These are phyloP conservation scores for Neoboletus subvelutipes DNA, from an alignment of 768 basidiomycete species.

Conservation along the genomic window DNA sequence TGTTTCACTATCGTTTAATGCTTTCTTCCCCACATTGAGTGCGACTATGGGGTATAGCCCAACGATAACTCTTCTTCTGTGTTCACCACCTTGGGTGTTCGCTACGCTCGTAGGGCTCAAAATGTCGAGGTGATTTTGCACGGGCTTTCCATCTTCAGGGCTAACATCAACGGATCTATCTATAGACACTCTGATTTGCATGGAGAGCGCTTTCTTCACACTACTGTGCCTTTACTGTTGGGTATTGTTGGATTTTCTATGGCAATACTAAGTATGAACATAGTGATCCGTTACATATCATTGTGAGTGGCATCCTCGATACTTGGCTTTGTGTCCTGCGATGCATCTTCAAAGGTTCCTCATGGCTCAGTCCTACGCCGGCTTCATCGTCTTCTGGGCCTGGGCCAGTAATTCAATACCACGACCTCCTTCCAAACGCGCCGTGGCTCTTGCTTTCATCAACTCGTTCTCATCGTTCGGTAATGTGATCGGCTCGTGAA, in stretches of 20 bases:
- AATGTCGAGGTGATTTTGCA: conserved; percentile 43
- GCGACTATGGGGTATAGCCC: conserved; percentile 66
- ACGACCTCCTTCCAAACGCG: conserved; percentile 82
- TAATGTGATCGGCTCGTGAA: conserved; percentile 81
- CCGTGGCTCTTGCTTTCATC: conserved; percentile 81
- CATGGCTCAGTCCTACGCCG: conserved; percentile 73
- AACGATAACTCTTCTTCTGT: conserved; percentile 70
- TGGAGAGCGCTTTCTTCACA: conserved; percentile 73
- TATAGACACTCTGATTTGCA: conserved; percentile 66
- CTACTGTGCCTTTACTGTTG: conserved; percentile 47
- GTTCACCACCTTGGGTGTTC: conserved; percentile 68
- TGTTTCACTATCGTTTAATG: conserved; percentile 71
- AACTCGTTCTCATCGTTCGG: conserved; percentile 83
- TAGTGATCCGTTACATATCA: conserved; percentile 61
- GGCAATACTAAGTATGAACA: conserved; percentile 62
- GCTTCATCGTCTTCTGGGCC: conserved; percentile 61
- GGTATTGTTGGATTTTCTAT: conserved; percentile 72
- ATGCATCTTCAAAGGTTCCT: conserved; percentile 52
- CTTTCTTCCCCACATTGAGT: conserved; percentile 76
- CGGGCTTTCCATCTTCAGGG: neutral
- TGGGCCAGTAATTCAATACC: conserved; percentile 63
- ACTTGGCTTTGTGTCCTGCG: neutral
- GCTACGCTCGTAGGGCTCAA: conserved; percentile 56
- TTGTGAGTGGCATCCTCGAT: conserved; percentile 41
- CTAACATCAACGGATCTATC: conserved; percentile 1